These are phyloP conservation scores for Parietaria judaica DNA, from an alignment of 306 rosid genomes.

Conservation along the genomic window DNA sequence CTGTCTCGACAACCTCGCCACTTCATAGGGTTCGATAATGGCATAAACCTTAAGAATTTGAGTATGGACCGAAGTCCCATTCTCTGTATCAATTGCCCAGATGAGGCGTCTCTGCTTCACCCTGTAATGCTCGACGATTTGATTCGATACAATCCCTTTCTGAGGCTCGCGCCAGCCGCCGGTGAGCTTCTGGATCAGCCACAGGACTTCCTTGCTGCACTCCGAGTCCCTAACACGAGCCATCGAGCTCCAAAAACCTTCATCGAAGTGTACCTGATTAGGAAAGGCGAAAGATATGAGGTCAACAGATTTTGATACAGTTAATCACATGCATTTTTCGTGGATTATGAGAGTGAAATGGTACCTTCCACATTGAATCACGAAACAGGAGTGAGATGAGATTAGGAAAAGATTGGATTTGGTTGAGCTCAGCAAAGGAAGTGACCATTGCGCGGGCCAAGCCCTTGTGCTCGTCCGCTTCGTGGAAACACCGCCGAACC, in stretches of 20 bases:
- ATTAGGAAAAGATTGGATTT: slow-evolving; percentile 22
- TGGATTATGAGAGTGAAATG: slow-evolving; percentile 8
- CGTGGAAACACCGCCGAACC: slow-evolving; percentile 32
- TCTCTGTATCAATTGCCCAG: slow-evolving; percentile 38
- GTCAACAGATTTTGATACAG: no score
- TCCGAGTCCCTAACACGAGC: no score
- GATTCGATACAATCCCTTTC: slow-evolving; percentile 21
- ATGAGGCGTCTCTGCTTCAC: slow-evolving; percentile 31
- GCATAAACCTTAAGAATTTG: slow-evolving; percentile 43
- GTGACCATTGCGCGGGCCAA: slow-evolving; percentile 25
- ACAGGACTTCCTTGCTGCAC: slow-evolving; percentile 25
- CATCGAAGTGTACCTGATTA: slow-evolving; percentile 29
- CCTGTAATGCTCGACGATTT: slow-evolving; percentile 26
- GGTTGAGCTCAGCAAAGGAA: slow-evolving; percentile 22
- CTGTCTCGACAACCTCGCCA: slow-evolving; percentile 20
- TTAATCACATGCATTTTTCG: no score
- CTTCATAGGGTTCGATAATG: slow-evolving; percentile 26
- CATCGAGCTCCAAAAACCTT: slow-evolving; percentile 26
- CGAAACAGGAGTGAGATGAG: slow-evolving; percentile 23
- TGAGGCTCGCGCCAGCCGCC: slow-evolving; percentile 35
- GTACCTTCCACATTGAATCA: slow-evolving; percentile 47
- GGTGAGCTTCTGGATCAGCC: slow-evolving; percentile 34
- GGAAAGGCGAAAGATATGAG: neutral
- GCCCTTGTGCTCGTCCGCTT: slow-evolving; percentile 38
- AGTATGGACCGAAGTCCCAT: slow-evolving; percentile 26